Base-by-base conservation (phyloP, 768 basidiomycete genomes). In the Mycena pura region DNA sequence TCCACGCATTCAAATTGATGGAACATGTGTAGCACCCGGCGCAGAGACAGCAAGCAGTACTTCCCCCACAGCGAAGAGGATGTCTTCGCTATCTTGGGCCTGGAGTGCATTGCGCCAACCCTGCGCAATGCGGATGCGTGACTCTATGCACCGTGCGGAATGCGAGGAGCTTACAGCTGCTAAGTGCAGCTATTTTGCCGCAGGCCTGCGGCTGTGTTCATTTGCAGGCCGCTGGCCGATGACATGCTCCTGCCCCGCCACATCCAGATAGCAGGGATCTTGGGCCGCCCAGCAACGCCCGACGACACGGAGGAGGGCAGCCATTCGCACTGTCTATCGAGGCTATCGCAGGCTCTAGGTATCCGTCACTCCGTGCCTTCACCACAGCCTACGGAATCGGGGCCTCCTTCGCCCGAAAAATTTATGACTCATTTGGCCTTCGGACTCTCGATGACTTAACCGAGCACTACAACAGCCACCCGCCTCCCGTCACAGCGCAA, bases 331-430 rank as follows among this genome's bases (percentile, higher is more conserved):
- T 41, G 5, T 28, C n/a, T n/a, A 19, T 55, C 90, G 85, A 80
- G 70, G 78, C 68, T 9, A 83, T 83, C 10, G 72, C 74, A 6
- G 68, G 70, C 6, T 86, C 86, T 0, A 84, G 89, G 32, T 92
- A 84, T 70, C 73, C 77, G 49, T 73, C 84, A 0, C 80, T 93
- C 8, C 80, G 82, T 7, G 67, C 76, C 0, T 91, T 95, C 68
- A 76, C 82, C 14, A 78, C 83, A 6, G 74, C 94, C 55, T 86
- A 95, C 54, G 88, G 91, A 9, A 87, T 95, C 31, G 93, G 93
- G 7, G 80, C 92, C 0, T 72, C 76, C 19, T 90, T 82, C 7
- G 90, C 93, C 6, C 82, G 86, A 6, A 76, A 80, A 36, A 78
- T 93, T 4, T 91, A 88, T 70, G 82, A 83, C 31, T 15, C 46